Conservation (phyloP, 2,329 filamentous ascomycete species). For the Pseudocercospora crystallina region DNA sequence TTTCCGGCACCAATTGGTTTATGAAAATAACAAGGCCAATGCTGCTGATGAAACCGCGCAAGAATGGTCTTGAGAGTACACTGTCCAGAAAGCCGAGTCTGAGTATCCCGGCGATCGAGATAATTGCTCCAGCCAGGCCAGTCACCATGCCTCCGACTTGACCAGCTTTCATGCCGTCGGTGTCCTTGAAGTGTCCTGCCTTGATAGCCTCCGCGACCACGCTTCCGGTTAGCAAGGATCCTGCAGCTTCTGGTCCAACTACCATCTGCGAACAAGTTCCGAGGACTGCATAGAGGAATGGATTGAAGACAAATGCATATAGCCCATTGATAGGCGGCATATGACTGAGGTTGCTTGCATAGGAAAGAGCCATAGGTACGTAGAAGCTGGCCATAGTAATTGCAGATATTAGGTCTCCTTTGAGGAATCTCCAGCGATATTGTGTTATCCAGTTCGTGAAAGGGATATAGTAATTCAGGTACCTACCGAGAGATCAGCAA, state of each 20-base stretch:
- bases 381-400: slow-evolving; percentile 99
- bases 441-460: slow-evolving; percentile 87
- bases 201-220: slow-evolving; percentile 79
- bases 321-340: slow-evolving; percentile 90
- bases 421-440: slow-evolving; percentile 78
- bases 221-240: slow-evolving; percentile 83
- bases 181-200: slow-evolving; percentile 61
- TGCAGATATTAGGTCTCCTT: slow-evolving; percentile 83
- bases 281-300: slow-evolving; percentile 84
- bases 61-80: slow-evolving; percentile 86
- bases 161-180: slow-evolving; percentile 71
- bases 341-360: slow-evolving; percentile 88
- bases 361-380: slow-evolving; percentile 92
- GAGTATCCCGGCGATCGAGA: slow-evolving; percentile 81
- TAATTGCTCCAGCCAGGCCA: slow-evolving; percentile 81
- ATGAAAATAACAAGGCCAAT: slow-evolving; percentile 96
- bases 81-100: slow-evolving; percentile 91
- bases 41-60: slow-evolving; percentile 93
- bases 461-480: slow-evolving; percentile 89
- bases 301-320: slow-evolving; percentile 91
- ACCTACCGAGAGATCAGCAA: slow-evolving; percentile 54
- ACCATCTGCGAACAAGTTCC: slow-evolving; percentile 92
- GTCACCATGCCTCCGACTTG: slow-evolving; percentile 85
- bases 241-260: slow-evolving; percentile 90
- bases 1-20: slow-evolving; percentile 88